These are phyloP conservation scores for Poa pratensis DNA, from an alignment of 176 grass and related monocot species.

Conservation along the genomic window DNA sequence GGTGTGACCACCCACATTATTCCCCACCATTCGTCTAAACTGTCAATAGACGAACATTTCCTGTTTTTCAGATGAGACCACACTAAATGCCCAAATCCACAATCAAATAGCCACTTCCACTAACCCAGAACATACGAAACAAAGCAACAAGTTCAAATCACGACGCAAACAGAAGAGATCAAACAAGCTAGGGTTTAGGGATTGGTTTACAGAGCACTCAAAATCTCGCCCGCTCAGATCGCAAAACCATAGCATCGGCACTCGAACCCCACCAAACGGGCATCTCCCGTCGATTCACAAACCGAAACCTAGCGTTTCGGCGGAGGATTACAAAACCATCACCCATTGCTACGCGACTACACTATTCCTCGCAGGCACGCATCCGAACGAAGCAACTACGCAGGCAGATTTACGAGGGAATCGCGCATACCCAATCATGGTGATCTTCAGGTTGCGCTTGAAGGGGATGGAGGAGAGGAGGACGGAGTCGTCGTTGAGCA, in stretches of 20 bases:
- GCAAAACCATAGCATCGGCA: not conserved
- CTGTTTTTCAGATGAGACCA: not conserved
- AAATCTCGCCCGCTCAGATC: not conserved
- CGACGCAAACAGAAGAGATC: not conserved
- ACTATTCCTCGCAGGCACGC: not conserved
- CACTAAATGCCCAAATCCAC: slow-evolving; percentile 10
- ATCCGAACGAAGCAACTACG: not conserved
- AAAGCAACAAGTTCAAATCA: slow-evolving; percentile 8
- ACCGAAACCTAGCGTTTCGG: not conserved
- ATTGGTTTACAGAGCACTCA: not conserved
- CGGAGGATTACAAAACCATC: not conserved
- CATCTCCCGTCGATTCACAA: slow-evolving; percentile 29
- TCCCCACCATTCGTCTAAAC: not conserved
- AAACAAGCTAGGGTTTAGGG: slow-evolving; percentile 40
- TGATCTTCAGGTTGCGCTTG: slow-evolving; percentile 79
- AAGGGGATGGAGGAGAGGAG: slow-evolving; percentile 81
- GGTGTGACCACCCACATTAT: slow-evolving; percentile 6
- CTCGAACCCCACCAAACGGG: not conserved
- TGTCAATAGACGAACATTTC: not conserved
- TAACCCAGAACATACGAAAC: not conserved
- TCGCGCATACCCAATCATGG: slow-evolving; percentile 80
- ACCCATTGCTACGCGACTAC: not conserved
- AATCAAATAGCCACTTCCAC: not conserved
- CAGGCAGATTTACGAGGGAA: not conserved
- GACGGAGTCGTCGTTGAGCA: slow-evolving; percentile 73